Evolutionary conservation across 129 eudicot species (phyloP), one percentile per base, ranked within the genome.

Genomic region (Smallanthus sonchifolius): DNA sequence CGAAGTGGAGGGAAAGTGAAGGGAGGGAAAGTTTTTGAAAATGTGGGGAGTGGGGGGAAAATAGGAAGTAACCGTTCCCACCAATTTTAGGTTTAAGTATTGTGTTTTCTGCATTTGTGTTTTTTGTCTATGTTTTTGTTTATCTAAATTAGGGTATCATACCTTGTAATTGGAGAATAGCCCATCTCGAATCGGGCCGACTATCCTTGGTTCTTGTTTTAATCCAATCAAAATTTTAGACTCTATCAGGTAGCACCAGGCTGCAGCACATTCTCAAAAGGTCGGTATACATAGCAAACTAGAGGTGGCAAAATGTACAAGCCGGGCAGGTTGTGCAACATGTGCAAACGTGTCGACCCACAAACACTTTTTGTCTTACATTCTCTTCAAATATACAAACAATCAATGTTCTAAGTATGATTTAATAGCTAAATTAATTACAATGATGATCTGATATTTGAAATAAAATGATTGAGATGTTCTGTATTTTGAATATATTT

Each of bases 171-270:
- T 24, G 30, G 30, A 24, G 30, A 24, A 24, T 24, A 24, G 30
- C 30, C 30, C 30, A 24, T 24, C 30, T 24, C 30, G 30, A 24
- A 24, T 24, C 30, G 30, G 30, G 30, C 30, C 30, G 30, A 24
- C 30, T 24, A 24, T 24, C 30, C 30, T 24, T 24, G 30, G 30
- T 24, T 24, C 30, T 24, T 24, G 30, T 24, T 24, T 24, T 24
- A 24, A 24, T 24, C 30, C 30, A 24, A 24, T 24, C 30, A 24
- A 24, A 24, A 24, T 24, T 24, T 24, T 24, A 24, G 30, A 24
- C 30, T 24, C 30, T 24, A 24, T 24, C 30, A 24, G n/a, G n/a
- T n/a, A 5, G 98, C 95, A 60, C 96, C 92, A 80, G 96, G 88
- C 96, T 92, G 86, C 64, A 52, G 51, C 20, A 32, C 51, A 32